These are phyloP conservation scores for Apiotrichum domesticum DNA, from an alignment of 1,284 basidiomycete genomes.

Conservation along the genomic window DNA sequence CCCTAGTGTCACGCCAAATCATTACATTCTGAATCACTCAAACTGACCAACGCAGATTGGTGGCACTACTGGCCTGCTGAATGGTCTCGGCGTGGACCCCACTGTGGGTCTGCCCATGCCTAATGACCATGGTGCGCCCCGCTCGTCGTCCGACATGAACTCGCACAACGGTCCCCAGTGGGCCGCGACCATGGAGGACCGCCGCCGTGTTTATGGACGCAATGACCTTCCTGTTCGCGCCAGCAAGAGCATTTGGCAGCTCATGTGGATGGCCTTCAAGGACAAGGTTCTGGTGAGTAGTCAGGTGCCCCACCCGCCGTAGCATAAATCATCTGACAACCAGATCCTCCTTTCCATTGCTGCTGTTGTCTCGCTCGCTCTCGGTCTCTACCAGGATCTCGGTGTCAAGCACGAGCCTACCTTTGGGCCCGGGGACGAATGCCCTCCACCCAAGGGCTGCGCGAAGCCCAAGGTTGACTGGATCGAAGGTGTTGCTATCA, in stretches of 20 bases:
- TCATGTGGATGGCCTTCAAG: slow-evolving; percentile 93
- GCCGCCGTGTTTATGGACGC: slow-evolving; percentile 69
- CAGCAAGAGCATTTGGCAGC: slow-evolving; percentile 69
- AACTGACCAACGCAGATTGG: slow-evolving; percentile 52
- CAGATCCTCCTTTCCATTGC: slow-evolving; percentile 84
- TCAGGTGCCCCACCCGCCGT: too few species aligned
- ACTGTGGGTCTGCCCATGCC: slow-evolving; percentile 51
- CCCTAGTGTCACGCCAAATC: too few species aligned
- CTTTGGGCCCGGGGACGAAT: slow-evolving; percentile 43
- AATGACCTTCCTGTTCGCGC: slow-evolving; percentile 74
- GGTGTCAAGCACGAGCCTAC: slow-evolving; percentile 56
- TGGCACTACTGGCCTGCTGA: slow-evolving; percentile 63
- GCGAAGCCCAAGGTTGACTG: slow-evolving; percentile 65
- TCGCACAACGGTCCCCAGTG: slow-evolving; percentile 50
- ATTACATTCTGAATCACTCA: neutral
- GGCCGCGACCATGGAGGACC: slow-evolving; percentile 57
- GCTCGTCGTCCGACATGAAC: slow-evolving; percentile 21
- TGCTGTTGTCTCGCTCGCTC: slow-evolving; percentile 84
- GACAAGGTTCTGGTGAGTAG: slow-evolving; percentile 79
- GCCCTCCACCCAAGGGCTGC: slow-evolving; percentile 44
- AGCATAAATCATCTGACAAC: too few species aligned
- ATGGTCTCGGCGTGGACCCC: slow-evolving; percentile 66
- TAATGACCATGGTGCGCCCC: slow-evolving; percentile 22
- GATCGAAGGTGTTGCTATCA: slow-evolving; percentile 97
- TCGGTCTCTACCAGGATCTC: slow-evolving; percentile 90